Conservation (phyloP, 1,284 basidiomycete species). For the Anthracocystis setariae region DNA sequence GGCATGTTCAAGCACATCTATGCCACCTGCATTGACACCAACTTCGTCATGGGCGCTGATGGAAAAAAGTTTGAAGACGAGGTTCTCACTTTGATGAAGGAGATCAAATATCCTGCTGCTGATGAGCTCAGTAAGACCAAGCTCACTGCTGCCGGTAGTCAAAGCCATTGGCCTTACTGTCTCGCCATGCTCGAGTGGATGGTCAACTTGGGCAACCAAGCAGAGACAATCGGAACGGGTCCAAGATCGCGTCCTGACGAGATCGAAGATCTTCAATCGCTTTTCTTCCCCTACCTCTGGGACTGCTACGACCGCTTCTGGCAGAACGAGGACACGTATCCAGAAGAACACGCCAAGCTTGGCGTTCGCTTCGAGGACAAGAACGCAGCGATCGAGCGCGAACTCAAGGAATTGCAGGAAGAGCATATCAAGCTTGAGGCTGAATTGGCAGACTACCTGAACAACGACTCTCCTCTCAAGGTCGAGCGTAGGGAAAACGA, state of each 20-base stretch:
- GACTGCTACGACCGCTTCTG: constrained; percentile 66
- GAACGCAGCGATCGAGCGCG: constrained; percentile 50
- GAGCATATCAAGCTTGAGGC: constrained; percentile 49
- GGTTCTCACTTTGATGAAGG: constrained; percentile 60
- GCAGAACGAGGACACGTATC: constrained; percentile 65
- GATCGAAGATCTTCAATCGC: constrained; percentile 58
- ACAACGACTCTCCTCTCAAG: constrained; percentile 57
- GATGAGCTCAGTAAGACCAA: constrained; percentile 67
- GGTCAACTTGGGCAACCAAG: constrained; percentile 53
- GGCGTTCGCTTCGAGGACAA: constrained; percentile 55
- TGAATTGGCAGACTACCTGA: constrained; percentile 46
- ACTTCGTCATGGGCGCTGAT: constrained; percentile 57
- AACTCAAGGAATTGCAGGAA: constrained; percentile 48
- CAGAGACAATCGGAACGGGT: constrained; percentile 51
- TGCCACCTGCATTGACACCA: constrained; percentile 57
- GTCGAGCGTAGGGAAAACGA: constrained; percentile 55
- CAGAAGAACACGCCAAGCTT: constrained; percentile 62
- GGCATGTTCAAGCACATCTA: constrained; percentile 66
- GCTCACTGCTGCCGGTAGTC: constrained; percentile 63
- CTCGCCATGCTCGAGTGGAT: constrained; percentile 67
- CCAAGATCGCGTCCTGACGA: constrained; percentile 55
- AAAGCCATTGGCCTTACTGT: constrained; percentile 65
- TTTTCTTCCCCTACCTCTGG: constrained; percentile 66
- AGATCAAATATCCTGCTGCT: constrained; percentile 64
- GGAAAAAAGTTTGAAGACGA: constrained; percentile 65